phyloP scores from a whole-genome alignment of 1,284 basidiomycete genomes.

The Tilletia walkeri region DNA sequence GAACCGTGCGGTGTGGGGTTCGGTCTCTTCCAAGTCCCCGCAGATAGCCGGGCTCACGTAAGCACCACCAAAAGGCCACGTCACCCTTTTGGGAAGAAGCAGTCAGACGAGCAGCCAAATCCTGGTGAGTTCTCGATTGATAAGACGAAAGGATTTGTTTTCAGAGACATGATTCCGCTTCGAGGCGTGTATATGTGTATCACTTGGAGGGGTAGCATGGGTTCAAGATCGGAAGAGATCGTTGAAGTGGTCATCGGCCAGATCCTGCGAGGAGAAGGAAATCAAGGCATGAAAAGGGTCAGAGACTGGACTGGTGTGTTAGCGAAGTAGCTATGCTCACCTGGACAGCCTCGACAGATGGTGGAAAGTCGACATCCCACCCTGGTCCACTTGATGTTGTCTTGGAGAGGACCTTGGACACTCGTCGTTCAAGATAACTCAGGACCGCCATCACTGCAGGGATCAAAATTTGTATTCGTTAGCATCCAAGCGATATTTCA shows the following conservation, averaged over 20 bases:
- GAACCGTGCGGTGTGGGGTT: no score
- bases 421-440: neutral
- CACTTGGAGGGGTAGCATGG: neutral
- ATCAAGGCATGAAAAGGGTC: neutral
- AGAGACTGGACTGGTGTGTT: neutral
- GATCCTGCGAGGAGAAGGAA: neutral
- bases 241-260: constrained; percentile 2
- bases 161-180: no score
- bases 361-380: constrained; percentile 2
- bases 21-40: no score
- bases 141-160: no score
- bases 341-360: neutral
- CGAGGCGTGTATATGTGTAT: no score
- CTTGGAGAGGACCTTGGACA: neutral
- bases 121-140: no score
- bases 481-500: neutral
- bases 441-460: constrained; percentile 1
- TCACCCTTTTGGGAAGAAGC: no score
- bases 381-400: neutral
- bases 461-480: neutral
- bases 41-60: no score
- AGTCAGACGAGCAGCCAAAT: no score
- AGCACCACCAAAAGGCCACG: no score
- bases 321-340: neutral
- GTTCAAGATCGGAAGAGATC: neutral